Evolutionary conservation across 2,329 filamentous ascomycete species (phyloP).

Genomic region (Amesomyces nigricolor): DNA sequence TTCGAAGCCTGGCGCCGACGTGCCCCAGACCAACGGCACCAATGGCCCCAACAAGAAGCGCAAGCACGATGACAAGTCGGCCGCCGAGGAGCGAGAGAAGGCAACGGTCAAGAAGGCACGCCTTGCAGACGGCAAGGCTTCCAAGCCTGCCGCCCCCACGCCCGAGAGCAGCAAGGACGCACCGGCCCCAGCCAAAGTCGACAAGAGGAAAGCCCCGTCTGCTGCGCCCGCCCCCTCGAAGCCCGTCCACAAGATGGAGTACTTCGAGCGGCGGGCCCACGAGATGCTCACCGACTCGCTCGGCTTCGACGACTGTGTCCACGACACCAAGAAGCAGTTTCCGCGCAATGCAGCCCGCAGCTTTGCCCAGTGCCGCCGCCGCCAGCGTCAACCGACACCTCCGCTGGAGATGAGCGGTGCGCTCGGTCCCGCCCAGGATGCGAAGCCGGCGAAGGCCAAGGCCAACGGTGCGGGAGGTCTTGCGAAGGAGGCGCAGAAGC

Average conservation of each 20-base stretch:
- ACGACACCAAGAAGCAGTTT: slow-evolving; percentile 10
- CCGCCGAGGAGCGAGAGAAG: not conserved
- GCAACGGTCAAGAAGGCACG: slow-evolving; percentile 11
- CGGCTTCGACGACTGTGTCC: slow-evolving; percentile 24
- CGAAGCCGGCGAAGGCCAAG: not conserved
- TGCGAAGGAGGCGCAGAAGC: slow-evolving; percentile 13
- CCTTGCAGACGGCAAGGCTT: not conserved
- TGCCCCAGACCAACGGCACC: not conserved
- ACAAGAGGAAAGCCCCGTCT: not conserved
- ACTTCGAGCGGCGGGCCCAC: slow-evolving; percentile 15
- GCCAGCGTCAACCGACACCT: slow-evolving; percentile 7
- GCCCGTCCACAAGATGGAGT: slow-evolving; percentile 13
- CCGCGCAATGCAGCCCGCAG: not conserved
- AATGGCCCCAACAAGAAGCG: slow-evolving; percentile 12
- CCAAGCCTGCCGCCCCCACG: not conserved
- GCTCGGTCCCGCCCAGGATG: slow-evolving; percentile 3
- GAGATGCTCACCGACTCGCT: slow-evolving; percentile 24
- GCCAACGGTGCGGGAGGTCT: not conserved
- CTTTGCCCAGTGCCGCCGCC: slow-evolving; percentile 11
- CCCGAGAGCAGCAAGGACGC: not conserved
- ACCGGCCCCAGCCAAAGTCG: not conserved
- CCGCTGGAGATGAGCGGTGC: slow-evolving; percentile 20
- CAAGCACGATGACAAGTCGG: slow-evolving; percentile 1
- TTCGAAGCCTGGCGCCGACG: not conserved
- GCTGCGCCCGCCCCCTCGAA: not conserved